Conservation (phyloP, 257 asterid species). For the Oldenlandia corymbosa region DNA sequence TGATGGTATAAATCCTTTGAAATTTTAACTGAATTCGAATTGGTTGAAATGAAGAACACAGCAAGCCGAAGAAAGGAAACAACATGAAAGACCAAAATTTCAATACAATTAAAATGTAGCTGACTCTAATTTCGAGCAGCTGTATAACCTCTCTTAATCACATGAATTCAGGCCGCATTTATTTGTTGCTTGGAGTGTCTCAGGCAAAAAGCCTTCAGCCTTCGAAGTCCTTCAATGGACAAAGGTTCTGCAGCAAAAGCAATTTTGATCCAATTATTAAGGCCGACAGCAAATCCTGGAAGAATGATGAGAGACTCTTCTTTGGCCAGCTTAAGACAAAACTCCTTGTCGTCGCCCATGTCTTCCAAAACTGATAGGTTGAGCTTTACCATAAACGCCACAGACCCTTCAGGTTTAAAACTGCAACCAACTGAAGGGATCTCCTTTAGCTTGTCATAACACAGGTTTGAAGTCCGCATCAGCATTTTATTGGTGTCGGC, state of each 20-base stretch:
- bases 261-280: slow-evolving; percentile 64
- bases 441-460: slow-evolving; percentile 44
- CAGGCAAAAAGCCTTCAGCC: slow-evolving; percentile 55
- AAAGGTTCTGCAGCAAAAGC: slow-evolving; percentile 72
- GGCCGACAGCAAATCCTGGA: slow-evolving; percentile 82
- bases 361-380: slow-evolving; percentile 48
- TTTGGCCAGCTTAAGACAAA: slow-evolving; percentile 74
- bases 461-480: slow-evolving; percentile 43
- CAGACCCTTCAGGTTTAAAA: slow-evolving; percentile 61
- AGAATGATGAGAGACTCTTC: slow-evolving; percentile 72
- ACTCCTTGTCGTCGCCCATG: slow-evolving; percentile 61
- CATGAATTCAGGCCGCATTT: too few relatives aligned
- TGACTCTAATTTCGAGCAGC: too few relatives aligned
- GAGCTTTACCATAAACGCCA: slow-evolving; percentile 71
- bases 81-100: too few relatives aligned
- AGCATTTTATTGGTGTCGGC: slow-evolving; percentile 45
- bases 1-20: too few relatives aligned
- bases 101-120: too few relatives aligned
- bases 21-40: too few relatives aligned
- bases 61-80: too few relatives aligned
- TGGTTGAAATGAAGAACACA: too few relatives aligned
- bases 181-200: slow-evolving; percentile 35
- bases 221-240: slow-evolving; percentile 49
- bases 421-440: slow-evolving; percentile 56
- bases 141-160: too few relatives aligned